Evolutionary conservation across 2,329 filamentous ascomycete genomes (phyloP).

Genomic region (Colletotrichum lini): DNA sequence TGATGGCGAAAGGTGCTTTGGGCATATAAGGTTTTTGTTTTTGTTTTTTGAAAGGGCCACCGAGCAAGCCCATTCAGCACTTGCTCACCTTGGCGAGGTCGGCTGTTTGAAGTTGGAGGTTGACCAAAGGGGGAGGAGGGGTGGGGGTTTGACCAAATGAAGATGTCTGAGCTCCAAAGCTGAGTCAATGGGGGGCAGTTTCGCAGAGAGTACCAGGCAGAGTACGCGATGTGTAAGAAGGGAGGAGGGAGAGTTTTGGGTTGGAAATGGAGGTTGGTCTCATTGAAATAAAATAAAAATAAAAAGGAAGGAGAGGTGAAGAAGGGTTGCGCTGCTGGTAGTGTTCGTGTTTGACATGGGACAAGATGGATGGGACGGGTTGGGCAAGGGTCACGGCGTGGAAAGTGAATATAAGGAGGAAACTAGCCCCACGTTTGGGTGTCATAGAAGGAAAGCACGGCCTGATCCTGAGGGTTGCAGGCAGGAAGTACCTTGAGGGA

Average conservation of each 20-base stretch:
- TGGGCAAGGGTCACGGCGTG: background rate
- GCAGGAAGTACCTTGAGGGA: background rate
- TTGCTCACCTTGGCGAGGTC: constrained; percentile 17
- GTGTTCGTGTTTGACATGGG: background rate
- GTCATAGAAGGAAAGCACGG: constrained; percentile 5
- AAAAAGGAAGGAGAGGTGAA: background rate
- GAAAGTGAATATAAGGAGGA: background rate
- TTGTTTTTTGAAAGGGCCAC: background rate
- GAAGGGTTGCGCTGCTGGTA: background rate
- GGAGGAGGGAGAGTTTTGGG: background rate
- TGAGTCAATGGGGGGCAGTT: constrained; percentile 4
- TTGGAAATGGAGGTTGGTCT: background rate
- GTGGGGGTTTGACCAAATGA: background rate
- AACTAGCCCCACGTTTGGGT: constrained; percentile 7
- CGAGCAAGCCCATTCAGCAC: background rate
- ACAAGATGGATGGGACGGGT: background rate
- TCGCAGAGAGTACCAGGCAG: background rate
- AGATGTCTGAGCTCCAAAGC: background rate
- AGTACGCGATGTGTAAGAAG: constrained; percentile 3
- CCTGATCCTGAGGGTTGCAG: background rate
- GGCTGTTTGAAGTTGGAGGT: background rate
- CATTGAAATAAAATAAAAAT: background rate
- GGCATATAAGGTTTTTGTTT: constrained; percentile 11
- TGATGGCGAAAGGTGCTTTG: constrained; percentile 10
- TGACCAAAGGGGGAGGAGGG: background rate